Evolutionary conservation across 2,329 filamentous ascomycete species (phyloP).

Genomic region (Ambrosiella xylebori): DNA sequence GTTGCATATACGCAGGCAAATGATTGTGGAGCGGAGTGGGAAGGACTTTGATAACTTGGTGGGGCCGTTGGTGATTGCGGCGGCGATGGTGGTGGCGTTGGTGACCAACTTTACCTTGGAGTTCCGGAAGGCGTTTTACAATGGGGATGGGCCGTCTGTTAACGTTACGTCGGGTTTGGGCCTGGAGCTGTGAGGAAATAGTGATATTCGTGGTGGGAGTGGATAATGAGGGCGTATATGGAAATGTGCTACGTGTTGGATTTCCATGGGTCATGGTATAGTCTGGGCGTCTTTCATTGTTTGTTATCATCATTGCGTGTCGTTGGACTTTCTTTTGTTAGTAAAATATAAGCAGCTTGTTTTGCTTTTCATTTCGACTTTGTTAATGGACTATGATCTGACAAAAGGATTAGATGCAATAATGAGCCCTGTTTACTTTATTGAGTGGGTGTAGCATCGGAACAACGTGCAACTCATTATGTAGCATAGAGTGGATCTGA

Average conservation of each 20-base stretch:
- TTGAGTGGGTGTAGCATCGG: background rate
- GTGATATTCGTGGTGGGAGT: background rate
- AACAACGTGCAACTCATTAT: background rate
- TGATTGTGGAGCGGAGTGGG: slow-evolving; percentile 75
- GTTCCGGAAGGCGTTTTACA: slow-evolving; percentile 25
- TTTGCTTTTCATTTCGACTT: slow-evolving; percentile 1
- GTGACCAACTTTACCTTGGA: slow-evolving; percentile 81
- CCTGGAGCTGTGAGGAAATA: slow-evolving; percentile 4
- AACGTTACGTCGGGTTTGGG: slow-evolving; percentile 7
- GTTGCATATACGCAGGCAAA: slow-evolving; percentile 53
- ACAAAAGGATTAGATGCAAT: background rate
- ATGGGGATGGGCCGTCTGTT: background rate
- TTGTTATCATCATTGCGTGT: slow-evolving; percentile 1
- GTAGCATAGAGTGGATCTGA: background rate
- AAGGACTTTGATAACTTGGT: slow-evolving; percentile 84
- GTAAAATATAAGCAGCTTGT: slow-evolving; percentile 2
- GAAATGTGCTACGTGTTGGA: background rate
- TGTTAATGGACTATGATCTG: background rate
- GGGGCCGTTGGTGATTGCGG: slow-evolving; percentile 69
- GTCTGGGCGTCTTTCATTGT: background rate
- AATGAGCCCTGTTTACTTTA: background rate
- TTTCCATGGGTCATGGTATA: background rate
- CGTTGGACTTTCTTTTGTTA: background rate
- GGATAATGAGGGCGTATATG: background rate
- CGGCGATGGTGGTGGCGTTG: slow-evolving; percentile 61